phyloP scores from a whole-genome alignment of 805 yeast species.

The Candida ulmi region DNA sequence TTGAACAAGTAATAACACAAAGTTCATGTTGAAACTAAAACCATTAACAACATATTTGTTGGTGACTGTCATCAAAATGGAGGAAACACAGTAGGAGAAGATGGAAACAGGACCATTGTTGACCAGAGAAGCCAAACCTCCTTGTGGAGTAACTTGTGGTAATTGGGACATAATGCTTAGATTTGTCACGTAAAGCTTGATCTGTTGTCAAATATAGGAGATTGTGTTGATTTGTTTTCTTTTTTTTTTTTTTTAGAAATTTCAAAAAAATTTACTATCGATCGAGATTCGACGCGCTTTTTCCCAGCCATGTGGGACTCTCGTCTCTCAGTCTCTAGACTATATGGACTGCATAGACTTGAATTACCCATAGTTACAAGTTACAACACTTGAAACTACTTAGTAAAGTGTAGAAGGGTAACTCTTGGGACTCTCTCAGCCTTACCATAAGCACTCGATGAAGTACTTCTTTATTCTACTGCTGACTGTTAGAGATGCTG shows the following conservation, averaged over 20 bases:
- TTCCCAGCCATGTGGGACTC: background rate
- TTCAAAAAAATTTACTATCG: background rate
- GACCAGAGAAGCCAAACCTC: constrained; percentile 28
- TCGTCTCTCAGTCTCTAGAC: too few species aligned
- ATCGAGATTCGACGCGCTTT: too few species aligned
- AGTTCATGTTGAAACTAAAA: constrained; percentile 76
- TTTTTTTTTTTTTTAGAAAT: background rate
- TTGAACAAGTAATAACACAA: constrained; percentile 85
- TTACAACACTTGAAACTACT: too few species aligned
- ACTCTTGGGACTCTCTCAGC: too few species aligned
- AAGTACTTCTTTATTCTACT: too few species aligned
- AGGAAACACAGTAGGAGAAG: constrained; percentile 82
- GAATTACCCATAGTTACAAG: too few species aligned
- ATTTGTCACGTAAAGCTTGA: background rate
- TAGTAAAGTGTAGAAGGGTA: too few species aligned
- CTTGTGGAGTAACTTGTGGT: constrained; percentile 16
- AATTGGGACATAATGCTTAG: constrained; percentile 9
- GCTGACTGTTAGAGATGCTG: too few species aligned
- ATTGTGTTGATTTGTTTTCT: too few species aligned
- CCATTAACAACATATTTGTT: constrained; percentile 85
- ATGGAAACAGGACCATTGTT: constrained; percentile 60
- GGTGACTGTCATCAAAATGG: constrained; percentile 95
- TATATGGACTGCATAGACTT: too few species aligned
- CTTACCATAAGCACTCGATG: too few species aligned
- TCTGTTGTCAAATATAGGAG: constrained; percentile 1